Evolutionary conservation across 2,329 filamentous ascomycete species (phyloP).

Genomic region (Apiospora phragmitis): DNA sequence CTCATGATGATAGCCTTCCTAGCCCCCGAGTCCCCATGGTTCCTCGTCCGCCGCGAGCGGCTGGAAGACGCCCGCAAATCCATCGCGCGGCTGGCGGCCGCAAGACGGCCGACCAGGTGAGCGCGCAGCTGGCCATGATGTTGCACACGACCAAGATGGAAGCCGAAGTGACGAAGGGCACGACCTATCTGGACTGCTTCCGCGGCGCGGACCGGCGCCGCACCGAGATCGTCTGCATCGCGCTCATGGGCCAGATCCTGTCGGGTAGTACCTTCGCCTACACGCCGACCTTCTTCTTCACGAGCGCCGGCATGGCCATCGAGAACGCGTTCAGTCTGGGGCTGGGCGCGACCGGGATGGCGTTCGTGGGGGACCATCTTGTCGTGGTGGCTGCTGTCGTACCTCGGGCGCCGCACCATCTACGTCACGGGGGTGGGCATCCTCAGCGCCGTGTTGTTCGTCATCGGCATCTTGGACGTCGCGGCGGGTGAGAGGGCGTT

Average conservation of each 20-base stretch:
- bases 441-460: constrained; percentile 37
- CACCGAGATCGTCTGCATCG: constrained; percentile 43
- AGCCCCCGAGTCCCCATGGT: constrained; percentile 50
- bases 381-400: constrained; percentile 38
- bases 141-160: constrained; percentile 46
- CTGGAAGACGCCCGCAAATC: constrained; percentile 36
- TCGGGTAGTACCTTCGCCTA: constrained; percentile 39
- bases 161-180: constrained; percentile 38
- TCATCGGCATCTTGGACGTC: constrained; percentile 42
- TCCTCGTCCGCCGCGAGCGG: constrained; percentile 40
- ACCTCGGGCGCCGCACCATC: constrained; percentile 41
- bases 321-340: constrained; percentile 32
- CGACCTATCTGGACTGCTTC: constrained; percentile 49
- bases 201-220: constrained; percentile 43
- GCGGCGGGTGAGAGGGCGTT: constrained; percentile 43
- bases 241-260: constrained; percentile 35
- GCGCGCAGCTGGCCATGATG: constrained; percentile 44
- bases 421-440: constrained; percentile 40
- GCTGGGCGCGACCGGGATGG: constrained; percentile 36
- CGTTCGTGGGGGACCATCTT: constrained; percentile 40
- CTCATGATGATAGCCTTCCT: constrained; percentile 39
- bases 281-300: constrained; percentile 40
- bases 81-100: constrained; percentile 34
- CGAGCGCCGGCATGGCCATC: constrained; percentile 34
- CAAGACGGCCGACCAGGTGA: constrained; percentile 34